phyloP scores from a whole-genome alignment of 192 early-diverging fungal species.

The Backusella sp. region DNA sequence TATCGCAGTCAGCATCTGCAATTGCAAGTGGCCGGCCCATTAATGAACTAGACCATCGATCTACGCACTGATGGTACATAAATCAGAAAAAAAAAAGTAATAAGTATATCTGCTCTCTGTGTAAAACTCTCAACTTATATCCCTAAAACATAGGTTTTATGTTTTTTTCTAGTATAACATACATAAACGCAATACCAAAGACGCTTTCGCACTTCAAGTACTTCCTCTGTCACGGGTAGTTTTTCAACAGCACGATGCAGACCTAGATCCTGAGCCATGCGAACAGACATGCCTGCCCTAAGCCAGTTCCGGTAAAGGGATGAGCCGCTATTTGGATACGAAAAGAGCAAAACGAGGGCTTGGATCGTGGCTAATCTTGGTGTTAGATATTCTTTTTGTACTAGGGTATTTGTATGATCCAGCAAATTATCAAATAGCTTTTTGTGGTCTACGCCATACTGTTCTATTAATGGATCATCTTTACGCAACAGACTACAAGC shows the following conservation, averaged over 20 bases:
- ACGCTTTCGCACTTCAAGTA: constrained; percentile 58
- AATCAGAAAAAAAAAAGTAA: too few relatives aligned
- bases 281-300: constrained; percentile 50
- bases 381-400: constrained; percentile 60
- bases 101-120: too few relatives aligned
- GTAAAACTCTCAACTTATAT: too few relatives aligned
- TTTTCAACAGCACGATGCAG: constrained; percentile 62
- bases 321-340: constrained; percentile 37
- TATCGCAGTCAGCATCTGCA: constrained; percentile 40
- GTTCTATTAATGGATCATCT: constrained; percentile 15
- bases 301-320: constrained; percentile 29
- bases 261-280: constrained; percentile 79
- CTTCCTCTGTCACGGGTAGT: constrained; percentile 40
- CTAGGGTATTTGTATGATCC: constrained; percentile 14
- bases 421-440: constrained; percentile 14
- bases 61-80: constrained; percentile 41
- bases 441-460: background rate
- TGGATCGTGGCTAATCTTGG: constrained; percentile 55
- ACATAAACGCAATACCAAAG: constrained; percentile 69
- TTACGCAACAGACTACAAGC: constrained; percentile 10
- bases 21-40: constrained; percentile 46
- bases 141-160: too few relatives aligned
- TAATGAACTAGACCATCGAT: constrained; percentile 50
- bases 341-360: constrained; percentile 60
- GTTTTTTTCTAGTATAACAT: too few relatives aligned